These are phyloP conservation scores for Cystobasidium tubakii DNA, from an alignment of 768 basidiomycete genomes.

Conservation along the genomic window DNA sequence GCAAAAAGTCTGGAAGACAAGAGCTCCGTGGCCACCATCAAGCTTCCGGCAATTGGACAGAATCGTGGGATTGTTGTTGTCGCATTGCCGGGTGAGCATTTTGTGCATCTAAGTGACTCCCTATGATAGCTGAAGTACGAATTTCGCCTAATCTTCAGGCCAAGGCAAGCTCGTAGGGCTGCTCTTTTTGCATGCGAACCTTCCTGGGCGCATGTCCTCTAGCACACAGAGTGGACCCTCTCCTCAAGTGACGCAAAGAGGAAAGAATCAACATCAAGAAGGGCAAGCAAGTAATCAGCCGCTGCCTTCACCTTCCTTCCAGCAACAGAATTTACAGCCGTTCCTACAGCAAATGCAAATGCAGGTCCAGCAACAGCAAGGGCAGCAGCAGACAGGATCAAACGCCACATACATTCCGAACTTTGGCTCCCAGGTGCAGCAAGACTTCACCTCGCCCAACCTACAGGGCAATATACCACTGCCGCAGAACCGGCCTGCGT, in stretches of 20 bases:
- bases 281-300: background rate
- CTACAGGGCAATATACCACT: background rate
- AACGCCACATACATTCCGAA: background rate
- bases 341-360: conserved; percentile 16
- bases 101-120: too few species aligned
- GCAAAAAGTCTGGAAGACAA: conserved; percentile 31
- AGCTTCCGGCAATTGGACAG: conserved; percentile 5
- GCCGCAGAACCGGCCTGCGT: background rate
- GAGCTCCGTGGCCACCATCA: conserved; percentile 15
- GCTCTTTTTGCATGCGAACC: conserved; percentile 5
- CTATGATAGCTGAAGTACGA: too few species aligned
- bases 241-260: conserved; percentile 10
- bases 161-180: conserved; percentile 28
- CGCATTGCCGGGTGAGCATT: conserved; percentile 15
- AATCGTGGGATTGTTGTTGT: conserved; percentile 34
- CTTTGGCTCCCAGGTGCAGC: background rate
- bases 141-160: too few species aligned
- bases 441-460: background rate
- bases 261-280: background rate
- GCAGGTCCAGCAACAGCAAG: background rate
- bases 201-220: conserved; percentile 7
- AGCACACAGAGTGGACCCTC: background rate
- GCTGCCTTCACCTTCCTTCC: background rate
- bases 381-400: background rate
- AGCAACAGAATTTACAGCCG: conserved; percentile 15